Evolutionary conservation across 164 flowering plant species (phyloP).

Genomic region (Malania oleifera): DNA sequence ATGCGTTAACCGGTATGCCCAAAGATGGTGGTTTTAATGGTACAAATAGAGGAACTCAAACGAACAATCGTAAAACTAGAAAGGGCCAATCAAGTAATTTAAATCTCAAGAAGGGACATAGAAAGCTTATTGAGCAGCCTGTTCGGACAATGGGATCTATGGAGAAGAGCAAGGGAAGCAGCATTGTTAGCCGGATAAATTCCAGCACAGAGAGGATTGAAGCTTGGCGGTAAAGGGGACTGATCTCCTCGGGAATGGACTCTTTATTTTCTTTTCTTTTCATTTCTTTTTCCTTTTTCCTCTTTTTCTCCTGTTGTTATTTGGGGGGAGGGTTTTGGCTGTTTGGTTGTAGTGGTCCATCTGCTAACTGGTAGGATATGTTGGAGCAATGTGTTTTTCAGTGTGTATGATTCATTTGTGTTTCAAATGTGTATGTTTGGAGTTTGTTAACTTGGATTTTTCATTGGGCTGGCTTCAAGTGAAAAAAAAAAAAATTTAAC

Average conservation of each 20-base stretch:
- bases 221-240: slow-evolving; percentile 21
- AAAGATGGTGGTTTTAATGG: neutral
- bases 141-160: slow-evolving; percentile 1
- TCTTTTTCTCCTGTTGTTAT: neutral
- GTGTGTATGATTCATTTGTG: slow-evolving; percentile 12
- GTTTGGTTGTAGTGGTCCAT: neutral
- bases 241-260: too few species aligned
- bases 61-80: slow-evolving; percentile 4
- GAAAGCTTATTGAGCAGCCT: slow-evolving; percentile 13
- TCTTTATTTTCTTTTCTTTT: too few species aligned
- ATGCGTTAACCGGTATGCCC: neutral
- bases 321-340: neutral
- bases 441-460: too few species aligned
- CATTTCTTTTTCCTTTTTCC: neutral
- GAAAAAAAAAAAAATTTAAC: too few species aligned
- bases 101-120: slow-evolving; percentile 17
- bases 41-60: neutral
- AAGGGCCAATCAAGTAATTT: slow-evolving; percentile 13
- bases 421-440: neutral
- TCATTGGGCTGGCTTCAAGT: too few species aligned
- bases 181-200: slow-evolving; percentile 23
- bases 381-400: neutral
- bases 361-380: slow-evolving; percentile 1
- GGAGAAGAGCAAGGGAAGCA: slow-evolving; percentile 23
- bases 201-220: slow-evolving; percentile 18